Evolutionary conservation across 495 filamentous ascomycete species (phyloP).

Genomic region (Penicillium coffeae): DNA sequence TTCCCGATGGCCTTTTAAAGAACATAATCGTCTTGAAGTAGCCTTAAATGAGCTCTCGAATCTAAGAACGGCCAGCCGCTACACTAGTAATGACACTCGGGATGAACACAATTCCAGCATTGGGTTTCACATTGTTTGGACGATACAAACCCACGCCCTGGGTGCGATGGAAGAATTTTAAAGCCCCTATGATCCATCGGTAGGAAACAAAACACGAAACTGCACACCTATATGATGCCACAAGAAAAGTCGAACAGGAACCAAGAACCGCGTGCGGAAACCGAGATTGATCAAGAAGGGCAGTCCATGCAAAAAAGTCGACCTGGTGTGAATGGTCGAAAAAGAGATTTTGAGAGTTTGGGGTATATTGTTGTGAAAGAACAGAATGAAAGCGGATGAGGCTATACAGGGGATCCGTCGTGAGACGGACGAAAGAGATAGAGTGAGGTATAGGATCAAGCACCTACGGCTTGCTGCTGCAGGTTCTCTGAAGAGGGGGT

Average conservation of each 20-base stretch:
- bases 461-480: conserved; percentile 30
- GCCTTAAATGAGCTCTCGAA: neutral
- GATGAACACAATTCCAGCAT: neutral
- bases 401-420: conserved; percentile 18
- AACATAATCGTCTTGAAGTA: no score
- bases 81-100: neutral
- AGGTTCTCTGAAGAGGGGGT: conserved; percentile 25
- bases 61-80: neutral
- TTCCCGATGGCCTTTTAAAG: no score
- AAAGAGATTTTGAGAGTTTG: neutral
- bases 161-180: neutral
- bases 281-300: conserved; percentile 7
- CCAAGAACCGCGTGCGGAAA: conserved; percentile 3
- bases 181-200: neutral
- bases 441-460: conserved; percentile 9
- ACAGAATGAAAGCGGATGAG: conserved; percentile 18
- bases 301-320: conserved; percentile 9
- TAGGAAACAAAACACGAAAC: neutral
- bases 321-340: conserved; percentile 7
- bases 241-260: neutral
- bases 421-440: conserved; percentile 2
- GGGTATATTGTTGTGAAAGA: conserved; percentile 30
- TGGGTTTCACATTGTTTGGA: neutral
- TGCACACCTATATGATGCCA: neutral
- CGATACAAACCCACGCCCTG: neutral